A percentile compares a stretch with the other conserved stretches of the same genome.
Conservation (phyloP, 192 early-diverging fungal species). For the Chytriomyces sp. region DNA sequence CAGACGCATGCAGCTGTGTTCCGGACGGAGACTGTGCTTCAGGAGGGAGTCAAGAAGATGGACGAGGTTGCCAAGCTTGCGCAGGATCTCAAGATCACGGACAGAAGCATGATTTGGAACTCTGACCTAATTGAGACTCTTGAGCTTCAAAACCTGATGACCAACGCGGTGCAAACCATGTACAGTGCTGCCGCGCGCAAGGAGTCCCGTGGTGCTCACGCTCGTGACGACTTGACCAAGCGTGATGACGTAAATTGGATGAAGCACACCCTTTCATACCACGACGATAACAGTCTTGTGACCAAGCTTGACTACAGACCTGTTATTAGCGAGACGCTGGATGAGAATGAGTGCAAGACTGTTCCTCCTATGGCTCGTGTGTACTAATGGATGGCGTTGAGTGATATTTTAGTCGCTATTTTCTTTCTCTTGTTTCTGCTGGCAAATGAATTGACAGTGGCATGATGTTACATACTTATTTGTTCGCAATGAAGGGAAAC, state of each 20-base stretch:
- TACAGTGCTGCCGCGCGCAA: constrained; percentile 85
- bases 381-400: constrained; percentile 76
- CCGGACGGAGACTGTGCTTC: constrained; percentile 84
- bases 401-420: not conserved
- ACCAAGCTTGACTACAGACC: constrained; percentile 81
- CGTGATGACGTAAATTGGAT: constrained; percentile 95
- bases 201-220: constrained; percentile 98
- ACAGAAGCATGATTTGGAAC: constrained; percentile 98
- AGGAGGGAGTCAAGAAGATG: constrained; percentile 88
- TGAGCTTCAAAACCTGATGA: constrained; percentile 97
- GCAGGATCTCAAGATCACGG: constrained; percentile 82
- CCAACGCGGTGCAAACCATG: constrained; percentile 89
- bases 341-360: constrained; percentile 89
- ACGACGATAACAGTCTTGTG: constrained; percentile 75
- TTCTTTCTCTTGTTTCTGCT: not conserved
- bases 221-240: constrained; percentile 88
- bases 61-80: constrained; percentile 78
- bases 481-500: too few species aligned
- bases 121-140: constrained; percentile 95
- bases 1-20: constrained; percentile 97
- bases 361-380: constrained; percentile 88
- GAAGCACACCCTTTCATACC: constrained; percentile 98
- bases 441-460: too few species aligned
- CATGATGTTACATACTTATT: too few species aligned
- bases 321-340: constrained; percentile 82